A percentile compares a stretch with the other conserved stretches of the same genome.
These are phyloP conservation scores for Ascoidea tarda DNA, from an alignment of 805 yeast genomes.

Conservation along the genomic window DNA sequence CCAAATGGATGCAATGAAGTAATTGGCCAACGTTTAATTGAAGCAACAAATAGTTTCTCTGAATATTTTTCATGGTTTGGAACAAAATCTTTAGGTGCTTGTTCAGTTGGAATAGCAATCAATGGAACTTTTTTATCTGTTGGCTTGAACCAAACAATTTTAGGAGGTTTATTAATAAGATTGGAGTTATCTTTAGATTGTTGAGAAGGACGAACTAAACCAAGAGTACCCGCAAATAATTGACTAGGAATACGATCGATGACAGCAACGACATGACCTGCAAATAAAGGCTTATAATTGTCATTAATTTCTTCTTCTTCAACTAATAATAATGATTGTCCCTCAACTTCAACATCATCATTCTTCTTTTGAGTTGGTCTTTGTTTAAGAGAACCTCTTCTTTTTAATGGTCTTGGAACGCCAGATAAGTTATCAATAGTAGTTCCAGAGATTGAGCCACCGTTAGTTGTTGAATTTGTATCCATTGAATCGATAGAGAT, in stretches of 20 bases:
- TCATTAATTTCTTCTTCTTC: conserved; percentile 95
- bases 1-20: conserved; percentile 98
- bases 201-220: conserved; percentile 88
- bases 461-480: conserved; percentile 13
- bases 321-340: conserved; percentile 78
- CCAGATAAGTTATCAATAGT: conserved; percentile 19
- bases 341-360: conserved; percentile 98
- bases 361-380: conserved; percentile 95
- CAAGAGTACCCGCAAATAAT: conserved; percentile 86
- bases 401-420: conserved; percentile 22
- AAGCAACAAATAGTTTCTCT: conserved; percentile 78
- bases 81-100: conserved; percentile 91
- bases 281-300: conserved; percentile 84
- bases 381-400: conserved; percentile 86
- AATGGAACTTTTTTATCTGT: conserved; percentile 96
- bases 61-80: conserved; percentile 80
- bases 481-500: conserved; percentile 9
- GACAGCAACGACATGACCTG: conserved; percentile 97
- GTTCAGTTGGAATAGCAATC: conserved; percentile 97
- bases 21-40: conserved; percentile 98
- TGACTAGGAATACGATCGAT: conserved; percentile 97
- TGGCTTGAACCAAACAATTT: conserved; percentile 98
- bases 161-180: conserved; percentile 38
- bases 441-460: conserved; percentile 11
- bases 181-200: conserved; percentile 62